Evolutionary conservation across 2,329 filamentous ascomycete genomes (phyloP), one percentile per base, ranked within the genome.

Genomic region (Harringtonia aguacate): DNA sequence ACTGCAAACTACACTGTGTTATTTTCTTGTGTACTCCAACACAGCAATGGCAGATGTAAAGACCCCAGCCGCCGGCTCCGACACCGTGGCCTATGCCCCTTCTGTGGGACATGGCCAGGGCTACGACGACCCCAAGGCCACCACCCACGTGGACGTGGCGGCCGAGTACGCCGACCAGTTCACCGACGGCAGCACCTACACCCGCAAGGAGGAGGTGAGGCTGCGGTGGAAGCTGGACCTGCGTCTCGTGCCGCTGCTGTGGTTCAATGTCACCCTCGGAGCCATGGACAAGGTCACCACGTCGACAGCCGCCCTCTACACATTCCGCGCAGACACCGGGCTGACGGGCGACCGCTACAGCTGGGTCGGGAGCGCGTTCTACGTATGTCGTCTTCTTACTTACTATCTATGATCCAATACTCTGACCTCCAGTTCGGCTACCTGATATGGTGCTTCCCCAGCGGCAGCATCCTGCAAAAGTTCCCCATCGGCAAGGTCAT

Each of bases 181-280:
- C 20, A 13, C 46, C 22, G 50, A 55, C 18, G 53, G 56, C 34
- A 51, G 59, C 43, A 50, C 54, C 1, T 62, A 61, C 42, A 53
- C 54, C 1, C 33, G 36, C 2, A 46, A 52, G 33, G 58, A 51
- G 24, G 53, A 52, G 36, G 39, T 27, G 17, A 41, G 49, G 20
- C 52, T 67, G 27, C 50, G 63, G 34, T 64, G 65, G 57, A 67
- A 67, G 52, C 52, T 66, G n/a, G 65, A 68, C 50, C 41, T 61
- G 14, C 56, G 60, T 22, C 54, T 67, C 8, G 57, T 68, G 8
- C 64, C 65, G 1, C 56, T 65, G 22, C 54, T 67, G 9, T 63
- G 60, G 57, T 55, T 57, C 45, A 58, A 57, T 40, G 49, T 56
- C 4, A 55, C 53, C 3, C 39, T 56, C 2, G 52, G 47, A 6